These are phyloP conservation scores for Diaporthe sp. DNA, from an alignment of 2,329 filamentous ascomycete species.

Conservation along the genomic window DNA sequence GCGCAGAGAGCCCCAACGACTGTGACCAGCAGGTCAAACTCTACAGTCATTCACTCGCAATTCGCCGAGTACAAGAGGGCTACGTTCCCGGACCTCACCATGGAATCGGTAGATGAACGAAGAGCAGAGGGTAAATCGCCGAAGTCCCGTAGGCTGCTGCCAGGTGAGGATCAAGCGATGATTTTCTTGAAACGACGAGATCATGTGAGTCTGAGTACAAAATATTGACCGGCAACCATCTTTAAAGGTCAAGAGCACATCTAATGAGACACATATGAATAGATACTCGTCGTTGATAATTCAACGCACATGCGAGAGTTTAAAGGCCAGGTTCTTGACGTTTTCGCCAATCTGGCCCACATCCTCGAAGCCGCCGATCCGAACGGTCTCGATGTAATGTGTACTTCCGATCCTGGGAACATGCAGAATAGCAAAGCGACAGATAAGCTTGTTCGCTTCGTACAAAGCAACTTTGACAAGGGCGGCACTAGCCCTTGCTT, in stretches of 20 bases:
- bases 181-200: neutral
- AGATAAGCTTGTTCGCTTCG: neutral
- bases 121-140: neutral
- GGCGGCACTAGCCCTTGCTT: neutral
- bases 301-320: neutral
- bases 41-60: neutral
- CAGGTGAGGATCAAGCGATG: neutral
- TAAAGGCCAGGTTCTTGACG: neutral
- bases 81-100: neutral
- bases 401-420: neutral
- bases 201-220: neutral
- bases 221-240: neutral
- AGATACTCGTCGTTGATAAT: conserved; percentile 16
- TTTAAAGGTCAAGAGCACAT: rapidly evolving
- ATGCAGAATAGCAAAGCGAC: neutral
- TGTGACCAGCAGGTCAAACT: neutral
- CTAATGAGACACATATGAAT: neutral
- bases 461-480: conserved; percentile 3
- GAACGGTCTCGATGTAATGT: neutral
- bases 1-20: neutral
- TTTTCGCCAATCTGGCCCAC: neutral
- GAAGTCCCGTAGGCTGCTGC: neutral
- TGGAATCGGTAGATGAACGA: neutral
- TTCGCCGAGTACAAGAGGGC: neutral
- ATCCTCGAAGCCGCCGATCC: conserved; percentile 6